Percentiles rank a stretch among this genome's conserved stretches.
Conservation (phyloP, 768 basidiomycete species). For the Termitomyces sp. region DNA sequence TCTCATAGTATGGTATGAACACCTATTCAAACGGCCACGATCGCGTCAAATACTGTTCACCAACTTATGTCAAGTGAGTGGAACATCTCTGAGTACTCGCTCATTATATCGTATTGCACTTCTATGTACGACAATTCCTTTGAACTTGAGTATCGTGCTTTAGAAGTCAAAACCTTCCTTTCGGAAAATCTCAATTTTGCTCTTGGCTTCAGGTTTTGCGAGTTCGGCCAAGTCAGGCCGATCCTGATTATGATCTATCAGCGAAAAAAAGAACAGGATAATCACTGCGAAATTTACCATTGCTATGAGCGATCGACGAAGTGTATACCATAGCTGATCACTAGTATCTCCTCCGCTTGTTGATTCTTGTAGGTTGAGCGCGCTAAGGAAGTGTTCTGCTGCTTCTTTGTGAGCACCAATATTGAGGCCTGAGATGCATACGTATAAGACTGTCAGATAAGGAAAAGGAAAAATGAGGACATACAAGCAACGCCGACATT, state of each 20-base stretch:
- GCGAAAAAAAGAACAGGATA: neutral
- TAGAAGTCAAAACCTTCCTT: conserved; percentile 89
- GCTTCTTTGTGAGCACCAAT: conserved; percentile 95
- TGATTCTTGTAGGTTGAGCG: conserved; percentile 73
- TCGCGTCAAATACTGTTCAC: no score
- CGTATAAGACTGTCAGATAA: conserved; percentile 3
- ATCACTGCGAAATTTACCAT: conserved; percentile 56
- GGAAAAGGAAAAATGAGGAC: conserved; percentile 26
- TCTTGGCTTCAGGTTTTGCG: conserved; percentile 58
- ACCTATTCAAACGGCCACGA: no score
- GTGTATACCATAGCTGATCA: conserved; percentile 86
- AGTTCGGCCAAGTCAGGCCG: conserved; percentile 79
- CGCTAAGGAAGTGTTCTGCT: conserved; percentile 91
- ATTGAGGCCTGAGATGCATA: conserved; percentile 69
- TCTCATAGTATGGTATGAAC: no score
- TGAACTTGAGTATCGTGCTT: conserved; percentile 15
- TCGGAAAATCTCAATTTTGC: conserved; percentile 70
- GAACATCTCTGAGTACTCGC: no score
- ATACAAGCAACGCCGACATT: conserved; percentile 97
- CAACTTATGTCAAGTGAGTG: no score
- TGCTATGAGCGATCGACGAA: conserved; percentile 73
- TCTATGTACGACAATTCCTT: neutral
- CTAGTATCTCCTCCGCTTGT: conserved; percentile 70
- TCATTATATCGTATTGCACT: neutral
- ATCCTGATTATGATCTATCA: conserved; percentile 48